Evolutionary conservation across 106 monocot genomes (phyloP), one percentile per base, ranked within the genome.

Genomic region (Posidonia australis): DNA sequence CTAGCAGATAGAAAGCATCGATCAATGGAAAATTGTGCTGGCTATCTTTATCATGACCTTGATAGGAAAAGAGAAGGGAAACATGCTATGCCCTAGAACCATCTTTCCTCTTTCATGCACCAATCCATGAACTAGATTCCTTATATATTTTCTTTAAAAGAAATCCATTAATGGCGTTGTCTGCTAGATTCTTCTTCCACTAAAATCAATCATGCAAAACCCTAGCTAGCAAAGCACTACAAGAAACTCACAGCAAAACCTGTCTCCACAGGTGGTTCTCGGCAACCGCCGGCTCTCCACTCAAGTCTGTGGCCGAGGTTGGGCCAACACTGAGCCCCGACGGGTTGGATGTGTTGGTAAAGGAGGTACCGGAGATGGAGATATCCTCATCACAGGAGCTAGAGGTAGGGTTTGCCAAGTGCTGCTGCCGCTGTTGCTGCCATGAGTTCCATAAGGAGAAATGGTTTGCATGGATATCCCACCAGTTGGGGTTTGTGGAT

Each of bases 241-340:
- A 49, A 49, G 49, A 43, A 58, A 87, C 93, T 94, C 44, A 94
- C 93, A 86, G 52, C 12, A 94, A 76, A 52, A 89, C 79, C 28
- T 89, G 93, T 70, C 61, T 94, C 89, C 89, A 94, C 13, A 89
- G 58, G 53, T 84, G 78, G 51, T 81, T 83, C 44, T 89, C 89
- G 6, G 54, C 36, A 36, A 36, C 36, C 5, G 36, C 64, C 9
- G 0, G 19, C 42, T 62, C 77, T 12, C 48, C 67, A 11, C 66
- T 30, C 11, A 77, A 44, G 18, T 70, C 74, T 9, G 70, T 70
- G 9, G 78, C 64, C 9, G 54, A 10, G 51, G 84, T 70, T 6
- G 81, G 72, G 65, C 80, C 84, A 52, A 81, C 74, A 70, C 70
- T 70, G 45, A 81, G 47, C 22, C 68, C 80, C n/a, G 80, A 86